Base-by-base conservation (phyloP, 1,284 basidiomycete genomes). In the Cutaneotrichosporon arboriforme region DNA sequence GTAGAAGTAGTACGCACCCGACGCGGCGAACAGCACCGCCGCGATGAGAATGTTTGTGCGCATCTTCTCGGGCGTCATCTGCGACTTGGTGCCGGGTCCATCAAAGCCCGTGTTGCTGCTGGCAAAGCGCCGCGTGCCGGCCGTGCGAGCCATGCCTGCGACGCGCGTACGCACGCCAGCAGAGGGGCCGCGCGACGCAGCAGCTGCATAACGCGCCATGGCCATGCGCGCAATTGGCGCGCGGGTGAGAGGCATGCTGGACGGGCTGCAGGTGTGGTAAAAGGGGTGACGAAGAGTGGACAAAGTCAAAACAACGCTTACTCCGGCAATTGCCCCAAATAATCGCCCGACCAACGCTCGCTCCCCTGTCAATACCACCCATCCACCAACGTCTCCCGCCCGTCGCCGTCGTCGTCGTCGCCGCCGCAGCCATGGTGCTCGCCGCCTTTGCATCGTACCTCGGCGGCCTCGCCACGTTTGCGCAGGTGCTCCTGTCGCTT, bases 391-490 rank as follows among this genome's bases (percentile, higher is more conserved):
- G n/a, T 33, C 39, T 23, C 9, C 21, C 26, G 14, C 9, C 43
- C 20, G 18, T 5, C 46, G 22, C n/a, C n/a, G n/a, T n/a, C n/a
- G 26, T 31, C 26, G 26, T 22, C 37, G 22, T 41, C 34, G 39
- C 46, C 33, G 20, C 31, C 35, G 45, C 33, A 31, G 22, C 45
- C 40, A 51, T 38, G 46, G 40, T 56, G 45, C 40, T 56, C 45
- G 35, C 51, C 34, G 22, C 34, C 26, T 41, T 70, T 44, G 44
- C 68, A 51, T 58, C 61, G 55, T 65, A 68, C 46, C 55, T 63
- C n/a, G 66, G 70, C 22, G 67, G 69, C n/a, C 52, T 70, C 51
- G 66, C 68, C 36, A 70, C 74, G 14, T 74, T 74, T 42, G 52
- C 60, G 5, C 69, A 71, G 40, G 69, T 75, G 45, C 62, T 77